Evolutionary conservation across 257 asterid species (phyloP).

Genomic region (Solanum piurae): DNA sequence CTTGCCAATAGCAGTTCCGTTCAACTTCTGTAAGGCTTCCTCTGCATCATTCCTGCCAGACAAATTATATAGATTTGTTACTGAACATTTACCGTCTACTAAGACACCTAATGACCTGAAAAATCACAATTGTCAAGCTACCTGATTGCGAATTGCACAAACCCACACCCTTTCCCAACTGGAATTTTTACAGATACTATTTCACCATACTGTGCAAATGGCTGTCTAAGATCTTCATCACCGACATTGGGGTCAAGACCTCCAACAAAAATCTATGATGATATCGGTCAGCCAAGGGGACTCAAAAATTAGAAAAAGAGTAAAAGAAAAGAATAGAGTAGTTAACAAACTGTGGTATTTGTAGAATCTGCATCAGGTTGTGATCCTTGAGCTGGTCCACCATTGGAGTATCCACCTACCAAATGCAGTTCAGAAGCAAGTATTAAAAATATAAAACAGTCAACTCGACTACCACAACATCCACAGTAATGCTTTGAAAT

Average conservation of each 20-base stretch:
- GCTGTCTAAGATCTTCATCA: constrained; percentile 82
- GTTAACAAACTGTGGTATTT: constrained; percentile 75
- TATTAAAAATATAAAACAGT: not conserved
- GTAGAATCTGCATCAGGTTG: constrained; percentile 75
- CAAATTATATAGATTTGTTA: not conserved
- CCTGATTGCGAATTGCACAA: constrained; percentile 86
- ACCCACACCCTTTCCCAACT: constrained; percentile 88
- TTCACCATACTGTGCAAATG: constrained; percentile 77
- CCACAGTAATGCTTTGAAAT: not conserved
- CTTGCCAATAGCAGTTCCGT: constrained; percentile 28
- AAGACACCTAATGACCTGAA: not conserved
- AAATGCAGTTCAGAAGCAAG: constrained; percentile 9
- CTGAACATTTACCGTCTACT: not conserved
- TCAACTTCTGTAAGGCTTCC: constrained; percentile 40
- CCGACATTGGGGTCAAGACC: constrained; percentile 78
- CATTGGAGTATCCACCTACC: constrained; percentile 70
- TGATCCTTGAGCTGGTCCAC: constrained; percentile 54
- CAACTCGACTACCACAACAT: not conserved
- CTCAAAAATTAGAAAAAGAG: not conserved
- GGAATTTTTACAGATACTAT: constrained; percentile 78
- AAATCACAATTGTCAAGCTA: constrained; percentile 7
- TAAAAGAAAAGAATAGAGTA: constrained; percentile 6
- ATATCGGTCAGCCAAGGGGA: constrained; percentile 15
- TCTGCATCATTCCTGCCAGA: constrained; percentile 35
- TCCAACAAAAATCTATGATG: constrained; percentile 80